Evolutionary conservation across 2,329 filamentous ascomycete species (phyloP), one percentile per base, ranked within the genome.

Genomic region (Alternaria arbusti): DNA sequence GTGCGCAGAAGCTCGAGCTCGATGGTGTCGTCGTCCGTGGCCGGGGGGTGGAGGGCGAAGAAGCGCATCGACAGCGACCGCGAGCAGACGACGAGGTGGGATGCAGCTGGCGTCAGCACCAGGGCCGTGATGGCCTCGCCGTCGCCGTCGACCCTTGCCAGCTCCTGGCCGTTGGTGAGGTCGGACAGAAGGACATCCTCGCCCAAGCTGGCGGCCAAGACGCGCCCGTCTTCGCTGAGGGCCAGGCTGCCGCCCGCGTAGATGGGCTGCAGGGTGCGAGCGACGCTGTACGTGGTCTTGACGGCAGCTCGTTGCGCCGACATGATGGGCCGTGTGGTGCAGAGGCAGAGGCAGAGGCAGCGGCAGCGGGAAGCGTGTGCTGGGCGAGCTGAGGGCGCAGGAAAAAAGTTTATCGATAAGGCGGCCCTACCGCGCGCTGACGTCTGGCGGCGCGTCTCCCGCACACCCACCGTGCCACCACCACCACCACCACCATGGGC

Each of bases 1-100:
- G 93, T 94, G 72, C 94, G 89, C 15, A 92, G 79, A 15, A 96
- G 88, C 54, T 90, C 88, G 20, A 89, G 81, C 40, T 77, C 60
- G 32, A 79, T 57, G 90, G 87, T 65, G 94, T 85, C 84, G 40
- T 87, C 84, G 20, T 87, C 84, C 26, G 84, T 79, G 57, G 83
- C 83, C 20, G 88, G 87, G 25, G 85, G 83, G 55, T 86, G 86
- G 25, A 99, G 85, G 17, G 90, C 83, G 82, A 93, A 98, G 69
- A 98, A 94, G 76, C 92, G 91, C 94, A 98, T 96, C 7, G 94
- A 94, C 58, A 97, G 86, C n/a, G 95, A 98, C 70, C 95, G 90
- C 17, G 96, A 99, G 83, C 94, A 98, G 70, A 96, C 84, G 68
- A 97, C 89, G 59, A 98, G 87, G 80, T 97, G 93, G 25, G 93